Conservation (phyloP, 768 basidiomycete genomes). For the Amanita molliuscula region DNA sequence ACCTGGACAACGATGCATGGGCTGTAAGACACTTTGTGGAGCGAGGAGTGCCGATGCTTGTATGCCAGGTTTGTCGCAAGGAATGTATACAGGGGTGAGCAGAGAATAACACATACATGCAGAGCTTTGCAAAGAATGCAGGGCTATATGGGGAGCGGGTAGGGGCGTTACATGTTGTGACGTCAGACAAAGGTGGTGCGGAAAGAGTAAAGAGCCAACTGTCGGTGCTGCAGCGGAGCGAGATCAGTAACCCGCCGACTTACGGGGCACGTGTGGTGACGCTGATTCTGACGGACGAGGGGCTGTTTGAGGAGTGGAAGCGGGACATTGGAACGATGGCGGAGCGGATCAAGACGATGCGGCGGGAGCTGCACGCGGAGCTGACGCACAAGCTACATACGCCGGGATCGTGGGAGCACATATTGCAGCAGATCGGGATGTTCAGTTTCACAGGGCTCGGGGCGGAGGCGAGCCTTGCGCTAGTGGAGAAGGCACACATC, state of each 20-base stretch:
- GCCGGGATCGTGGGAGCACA: constrained; percentile 94
- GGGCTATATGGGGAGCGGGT: constrained; percentile 93
- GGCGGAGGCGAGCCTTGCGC: constrained; percentile 48
- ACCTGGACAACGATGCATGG: constrained; percentile 85
- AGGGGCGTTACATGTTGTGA: constrained; percentile 85
- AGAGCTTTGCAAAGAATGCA: constrained; percentile 98
- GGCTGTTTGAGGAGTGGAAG: constrained; percentile 83
- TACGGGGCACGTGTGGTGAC: constrained; percentile 84
- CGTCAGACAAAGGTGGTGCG: constrained; percentile 53
- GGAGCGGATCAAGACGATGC: constrained; percentile 86
- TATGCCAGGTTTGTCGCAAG: constrained; percentile 66
- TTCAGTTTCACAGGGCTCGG: constrained; percentile 90
- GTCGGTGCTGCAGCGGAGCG: constrained; percentile 84
- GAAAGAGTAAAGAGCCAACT: constrained; percentile 76
- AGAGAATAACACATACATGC: not conserved
- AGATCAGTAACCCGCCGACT: constrained; percentile 92
- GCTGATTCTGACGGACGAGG: constrained; percentile 67
- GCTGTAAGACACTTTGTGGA: constrained; percentile 84
- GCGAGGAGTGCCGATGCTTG: constrained; percentile 60
- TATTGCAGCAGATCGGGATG: constrained; percentile 94
- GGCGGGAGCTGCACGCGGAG: constrained; percentile 62
- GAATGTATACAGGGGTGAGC: not conserved
- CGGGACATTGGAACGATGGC: constrained; percentile 89
- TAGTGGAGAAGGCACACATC: constrained; percentile 68
- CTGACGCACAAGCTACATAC: constrained; percentile 74